A percentile compares a stretch with the other conserved stretches of the same genome.
These are phyloP conservation scores for Tuctoria greenei DNA, from an alignment of 176 grass and related monocot genomes.

Conservation along the genomic window DNA sequence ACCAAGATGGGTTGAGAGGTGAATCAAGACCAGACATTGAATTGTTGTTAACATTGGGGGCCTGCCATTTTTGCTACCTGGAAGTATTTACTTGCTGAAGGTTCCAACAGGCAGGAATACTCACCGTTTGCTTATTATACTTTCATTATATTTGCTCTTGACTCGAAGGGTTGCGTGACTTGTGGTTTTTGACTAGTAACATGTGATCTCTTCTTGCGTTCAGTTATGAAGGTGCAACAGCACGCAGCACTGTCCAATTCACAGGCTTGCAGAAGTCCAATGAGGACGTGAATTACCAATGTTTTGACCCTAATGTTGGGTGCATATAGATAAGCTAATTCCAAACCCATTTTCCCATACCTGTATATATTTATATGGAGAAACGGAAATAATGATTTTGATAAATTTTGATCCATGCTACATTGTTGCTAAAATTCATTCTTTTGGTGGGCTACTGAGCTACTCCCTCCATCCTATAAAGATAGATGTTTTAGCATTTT, in stretches of 20 bases:
- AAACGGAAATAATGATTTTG: neutral
- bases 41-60: conserved; percentile 10
- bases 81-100: neutral
- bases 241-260: conserved; percentile 5
- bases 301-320: conserved; percentile 9
- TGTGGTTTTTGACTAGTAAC: conserved; percentile 10
- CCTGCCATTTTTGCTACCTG: neutral
- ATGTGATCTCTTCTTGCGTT: conserved; percentile 18
- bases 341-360: conserved; percentile 10
- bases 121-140: neutral
- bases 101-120: conserved; percentile 39
- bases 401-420: conserved; percentile 28
- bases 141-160: neutral
- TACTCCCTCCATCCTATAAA: no score
- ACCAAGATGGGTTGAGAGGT: conserved; percentile 7
- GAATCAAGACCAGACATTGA: conserved; percentile 1
- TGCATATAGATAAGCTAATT: conserved; percentile 35
- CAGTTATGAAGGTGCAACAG: conserved; percentile 25
- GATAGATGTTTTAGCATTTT: no score
- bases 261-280: neutral
- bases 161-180: neutral
- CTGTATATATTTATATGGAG: conserved; percentile 20
- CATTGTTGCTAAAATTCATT: conserved; percentile 8
- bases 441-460: neutral
- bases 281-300: conserved; percentile 2